Evolutionary conservation across 176 grass and related monocot species (phyloP).

Genomic region (Alloteropsis semialata): DNA sequence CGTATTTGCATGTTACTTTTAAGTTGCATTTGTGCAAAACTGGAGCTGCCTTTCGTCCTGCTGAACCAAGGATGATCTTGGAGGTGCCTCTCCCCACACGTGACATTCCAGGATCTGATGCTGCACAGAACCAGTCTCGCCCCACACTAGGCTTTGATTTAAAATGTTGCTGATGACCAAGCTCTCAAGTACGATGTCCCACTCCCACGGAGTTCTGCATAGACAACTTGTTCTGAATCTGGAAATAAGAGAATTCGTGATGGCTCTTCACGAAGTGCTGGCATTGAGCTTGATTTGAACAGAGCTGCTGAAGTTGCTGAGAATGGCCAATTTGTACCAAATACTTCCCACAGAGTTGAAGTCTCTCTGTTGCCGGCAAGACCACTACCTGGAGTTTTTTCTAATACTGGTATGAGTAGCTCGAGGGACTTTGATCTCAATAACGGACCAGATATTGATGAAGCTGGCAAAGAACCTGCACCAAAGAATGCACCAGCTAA

Average conservation of each 20-base stretch:
- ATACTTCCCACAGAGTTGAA: slow-evolving; percentile 42
- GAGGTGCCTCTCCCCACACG: slow-evolving; percentile 46
- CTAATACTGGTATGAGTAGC: slow-evolving; percentile 28
- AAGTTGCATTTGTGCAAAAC: too few species aligned
- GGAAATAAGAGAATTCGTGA: slow-evolving; percentile 24
- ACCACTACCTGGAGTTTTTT: slow-evolving; percentile 30
- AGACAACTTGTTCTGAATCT: slow-evolving; percentile 53
- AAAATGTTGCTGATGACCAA: slow-evolving; percentile 76
- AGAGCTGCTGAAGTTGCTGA: slow-evolving; percentile 51
- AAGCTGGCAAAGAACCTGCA: slow-evolving; percentile 47
- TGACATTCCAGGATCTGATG: slow-evolving; percentile 35
- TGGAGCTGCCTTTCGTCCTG: slow-evolving; percentile 60
- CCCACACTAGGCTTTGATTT: slow-evolving; percentile 66
- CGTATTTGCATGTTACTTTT: too few species aligned
- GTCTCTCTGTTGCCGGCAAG: slow-evolving; percentile 44
- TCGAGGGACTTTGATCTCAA: slow-evolving; percentile 83
- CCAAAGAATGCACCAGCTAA: slow-evolving; percentile 42
- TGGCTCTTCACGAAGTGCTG: too few species aligned
- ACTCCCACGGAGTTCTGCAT: slow-evolving; percentile 45
- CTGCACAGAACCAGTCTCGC: slow-evolving; percentile 45
- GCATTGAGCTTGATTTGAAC: slow-evolving; percentile 87
- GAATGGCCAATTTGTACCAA: slow-evolving; percentile 43
- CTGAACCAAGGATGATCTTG: slow-evolving; percentile 55
- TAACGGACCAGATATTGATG: slow-evolving; percentile 73
- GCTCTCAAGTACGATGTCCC: slow-evolving; percentile 50